Base-by-base conservation (phyloP, 2,329 filamentous ascomycete species). In the Orbilia blumenaviensis region DNA sequence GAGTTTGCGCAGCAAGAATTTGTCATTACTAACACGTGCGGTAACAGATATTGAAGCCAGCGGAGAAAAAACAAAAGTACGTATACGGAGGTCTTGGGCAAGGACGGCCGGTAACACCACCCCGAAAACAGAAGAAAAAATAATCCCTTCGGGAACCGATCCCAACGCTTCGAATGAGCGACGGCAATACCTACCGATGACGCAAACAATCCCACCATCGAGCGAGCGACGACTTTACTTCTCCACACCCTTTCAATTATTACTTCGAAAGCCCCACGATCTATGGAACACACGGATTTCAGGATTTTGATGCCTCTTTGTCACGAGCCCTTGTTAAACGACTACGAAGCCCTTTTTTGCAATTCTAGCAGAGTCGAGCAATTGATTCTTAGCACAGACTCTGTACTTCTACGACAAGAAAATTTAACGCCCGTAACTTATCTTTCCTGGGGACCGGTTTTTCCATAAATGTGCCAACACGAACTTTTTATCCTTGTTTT, bases 31-130 rank as follows among this genome's bases (percentile, higher is more conserved):
- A 69, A 76, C 54, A 42, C 29, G 44, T 44, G 4, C 36, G 56
- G 34, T 48, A 64, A 16, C 81, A 96, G 93, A 98, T 99, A 83
- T 88, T 99, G 87, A 99, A 98, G 88, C 95, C 95, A 82, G 95
- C 95, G 85, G 95, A 99, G 89, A 99, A 99, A 91, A 99, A 99
- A 91, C 94, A 97, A 92, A 98, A 98, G 94, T 98, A 96, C 88
- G 94, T 96, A 83, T 88, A 89, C 86, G 87, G 87, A 86, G 87
- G 88, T 86, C 87, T 91, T 85, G 89, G 88, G 86, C 87, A 88
- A 86, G 87, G 88, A 86, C 88, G 87, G 86, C 88, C 88, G 84
- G 86, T 88, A 85, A 90, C 89, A 88, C 86, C 89, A 87, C 88
- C 89, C 84, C 87, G 88, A 86, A 92, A 90, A 84, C 87, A 88